These are phyloP conservation scores for Nannochloris sp. DNA, from an alignment of 139 green algal species.

Conservation along the genomic window DNA sequence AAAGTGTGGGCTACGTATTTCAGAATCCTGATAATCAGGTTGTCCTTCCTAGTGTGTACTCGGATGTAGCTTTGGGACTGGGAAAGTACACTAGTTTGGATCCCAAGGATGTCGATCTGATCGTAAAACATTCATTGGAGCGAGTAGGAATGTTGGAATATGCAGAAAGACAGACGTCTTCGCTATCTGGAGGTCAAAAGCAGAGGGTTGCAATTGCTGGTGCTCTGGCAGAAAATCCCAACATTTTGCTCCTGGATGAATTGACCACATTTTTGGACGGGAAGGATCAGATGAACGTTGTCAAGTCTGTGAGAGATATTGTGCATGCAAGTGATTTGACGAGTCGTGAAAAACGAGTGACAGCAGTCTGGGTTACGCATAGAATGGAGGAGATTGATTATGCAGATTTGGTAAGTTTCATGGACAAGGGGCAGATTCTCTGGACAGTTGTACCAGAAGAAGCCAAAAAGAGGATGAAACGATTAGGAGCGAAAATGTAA, in stretches of 20 bases:
- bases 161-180: conserved; percentile 55
- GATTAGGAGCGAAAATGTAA: conserved; percentile 28
- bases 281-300: conserved; percentile 73
- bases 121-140: conserved; percentile 54
- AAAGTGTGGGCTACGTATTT: conserved; percentile 82
- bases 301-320: conserved; percentile 55
- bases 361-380: conserved; percentile 93
- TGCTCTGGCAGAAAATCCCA: conserved; percentile 29
- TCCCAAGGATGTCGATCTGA: conserved; percentile 29
- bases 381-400: conserved; percentile 88
- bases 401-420: conserved; percentile 70
- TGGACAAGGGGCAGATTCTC: conserved; percentile 68
- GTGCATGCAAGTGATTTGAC: conserved; percentile 20
- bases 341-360: conserved; percentile 37
- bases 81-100: conserved; percentile 53
- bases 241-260: conserved; percentile 94
- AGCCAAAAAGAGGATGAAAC: conserved; percentile 33
- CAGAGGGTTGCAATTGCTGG: conserved; percentile 94
- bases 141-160: conserved; percentile 72
- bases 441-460: conserved; percentile 48
- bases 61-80: conserved; percentile 94
- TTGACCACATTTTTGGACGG: conserved; percentile 96
- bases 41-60: conserved; percentile 83
- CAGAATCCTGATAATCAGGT: conserved; percentile 97
- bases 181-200: conserved; percentile 91